Evolutionary conservation across 2,329 filamentous ascomycete species (phyloP), one percentile per base, ranked within the genome.

Genomic region (Fusarium penzigii): DNA sequence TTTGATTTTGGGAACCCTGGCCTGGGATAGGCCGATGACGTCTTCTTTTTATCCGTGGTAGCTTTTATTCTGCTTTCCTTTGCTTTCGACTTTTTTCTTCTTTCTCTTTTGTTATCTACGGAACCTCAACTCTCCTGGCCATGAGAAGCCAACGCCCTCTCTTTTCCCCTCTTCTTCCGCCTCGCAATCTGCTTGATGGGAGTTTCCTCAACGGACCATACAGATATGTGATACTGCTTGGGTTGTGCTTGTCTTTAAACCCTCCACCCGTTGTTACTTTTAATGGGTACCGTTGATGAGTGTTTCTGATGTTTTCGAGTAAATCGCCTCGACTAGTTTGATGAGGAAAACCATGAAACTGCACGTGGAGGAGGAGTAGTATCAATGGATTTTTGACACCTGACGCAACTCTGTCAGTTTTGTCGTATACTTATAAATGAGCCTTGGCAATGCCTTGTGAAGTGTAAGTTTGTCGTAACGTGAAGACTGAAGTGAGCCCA

Each of bases 1-100:
- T 64, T 65, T 62, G 32, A 36, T 36, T 61, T 57, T 53, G 57
- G 61, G 55, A 57, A 40, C 39, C 47, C 52, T 53, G 61, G 56
- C 53, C 61, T 61, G 59, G 61, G 56, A 58, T 49, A 55, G 56
- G 61, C 63, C 54, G 61, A 63, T 60, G 62, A 63, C 48, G 61
- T 66, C 52, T 66, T 64, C 65, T 57, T 57, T 57, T 65, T 7
- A 60, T 59, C 39, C 17, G 39, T 54, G 53, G 65, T 61, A 62
- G 59, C 57, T 64, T 63, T 62, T 55, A 45, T 56, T 50, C 48
- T 44, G 43, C 50, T 58, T 49, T 16, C 17, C 39, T 6, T 40
- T 25, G 20, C 7, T 46, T 51, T 51, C 32, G 54, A 48, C 20
- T 51, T 44, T 58, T 51, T 36, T 61, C 57, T 45, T 44, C 57